These are phyloP conservation scores for Leccinum pellstonianum DNA, from an alignment of 768 basidiomycete genomes.

Conservation along the genomic window DNA sequence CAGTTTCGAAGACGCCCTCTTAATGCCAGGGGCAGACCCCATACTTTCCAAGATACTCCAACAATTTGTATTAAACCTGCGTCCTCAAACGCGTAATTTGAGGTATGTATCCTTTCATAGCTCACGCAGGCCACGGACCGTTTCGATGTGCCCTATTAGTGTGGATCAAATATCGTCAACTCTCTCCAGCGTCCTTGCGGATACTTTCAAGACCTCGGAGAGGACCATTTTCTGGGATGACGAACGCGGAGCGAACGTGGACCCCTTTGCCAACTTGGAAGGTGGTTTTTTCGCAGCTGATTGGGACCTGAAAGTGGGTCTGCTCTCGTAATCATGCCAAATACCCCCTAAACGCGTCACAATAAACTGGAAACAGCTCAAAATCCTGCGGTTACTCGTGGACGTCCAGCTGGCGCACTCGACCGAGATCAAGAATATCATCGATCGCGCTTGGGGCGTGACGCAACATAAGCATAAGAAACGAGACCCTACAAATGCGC, in stretches of 20 bases:
- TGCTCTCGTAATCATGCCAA: slow-evolving; percentile 24
- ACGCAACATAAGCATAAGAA: slow-evolving; percentile 84
- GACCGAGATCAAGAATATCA: slow-evolving; percentile 61
- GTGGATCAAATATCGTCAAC: slow-evolving; percentile 81
- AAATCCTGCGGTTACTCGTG: slow-evolving; percentile 79
- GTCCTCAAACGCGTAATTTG: slow-evolving; percentile 87
- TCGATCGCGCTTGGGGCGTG: slow-evolving; percentile 88
- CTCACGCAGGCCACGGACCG: slow-evolving; percentile 24
- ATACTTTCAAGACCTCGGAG: slow-evolving; percentile 71
- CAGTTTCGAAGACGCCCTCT: slow-evolving; percentile 79
- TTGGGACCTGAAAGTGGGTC: slow-evolving; percentile 79
- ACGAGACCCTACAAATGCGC: slow-evolving; percentile 55
- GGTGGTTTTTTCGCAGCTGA: slow-evolving; percentile 78
- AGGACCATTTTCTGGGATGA: slow-evolving; percentile 83
- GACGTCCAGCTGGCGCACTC: slow-evolving; percentile 78
- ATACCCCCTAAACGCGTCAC: slow-evolving; percentile 32
- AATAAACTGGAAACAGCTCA: slow-evolving; percentile 51
- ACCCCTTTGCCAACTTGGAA: slow-evolving; percentile 65
- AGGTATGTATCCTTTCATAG: slow-evolving; percentile 52
- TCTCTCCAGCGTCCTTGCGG: slow-evolving; percentile 63
- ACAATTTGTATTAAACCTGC: slow-evolving; percentile 78
- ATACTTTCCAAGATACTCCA: slow-evolving; percentile 71
- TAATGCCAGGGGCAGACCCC: slow-evolving; percentile 68
- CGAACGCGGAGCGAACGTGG: slow-evolving; percentile 58
- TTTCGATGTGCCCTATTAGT: slow-evolving; percentile 45